Evolutionary conservation across 345 rosid genomes (phyloP).

Genomic region (Jatropha curcas): DNA sequence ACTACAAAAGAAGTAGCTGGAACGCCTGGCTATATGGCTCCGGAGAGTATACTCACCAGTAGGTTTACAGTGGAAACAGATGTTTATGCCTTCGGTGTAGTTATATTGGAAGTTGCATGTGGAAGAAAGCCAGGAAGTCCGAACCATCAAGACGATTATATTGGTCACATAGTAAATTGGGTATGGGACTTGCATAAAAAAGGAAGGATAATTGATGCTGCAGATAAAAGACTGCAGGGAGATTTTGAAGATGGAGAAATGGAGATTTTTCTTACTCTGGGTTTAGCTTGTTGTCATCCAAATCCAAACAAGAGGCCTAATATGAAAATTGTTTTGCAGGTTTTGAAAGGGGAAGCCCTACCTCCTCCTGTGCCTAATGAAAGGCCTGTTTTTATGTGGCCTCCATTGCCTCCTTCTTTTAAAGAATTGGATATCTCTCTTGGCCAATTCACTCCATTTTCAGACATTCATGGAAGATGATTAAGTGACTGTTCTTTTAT

Average conservation of each 20-base stretch:
- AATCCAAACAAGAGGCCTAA: constrained; percentile 69
- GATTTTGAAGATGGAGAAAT: constrained; percentile 39
- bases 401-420: constrained; percentile 55
- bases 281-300: constrained; percentile 76
- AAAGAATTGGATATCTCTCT: constrained; percentile 38
- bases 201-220: constrained; percentile 48
- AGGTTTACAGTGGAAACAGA: constrained; percentile 67
- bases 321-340: constrained; percentile 60
- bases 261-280: constrained; percentile 50
- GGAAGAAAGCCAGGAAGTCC: constrained; percentile 51
- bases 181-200: constrained; percentile 55
- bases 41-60: constrained; percentile 56
- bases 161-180: constrained; percentile 57
- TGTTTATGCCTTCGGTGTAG: constrained; percentile 66
- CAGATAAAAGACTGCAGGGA: constrained; percentile 47
- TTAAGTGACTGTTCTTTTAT: too few relatives aligned
- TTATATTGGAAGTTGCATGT: constrained; percentile 56
- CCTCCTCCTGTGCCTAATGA: constrained; percentile 50
- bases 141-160: constrained; percentile 35
- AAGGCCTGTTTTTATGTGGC: constrained; percentile 75
- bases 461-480: constrained; percentile 44
- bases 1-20: constrained; percentile 70
- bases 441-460: constrained; percentile 28
- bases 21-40: constrained; percentile 87
- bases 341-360: constrained; percentile 60